A percentile compares a stretch with the other conserved stretches of the same genome.
phyloP scores from a whole-genome alignment of 108 stramenopile genomes.

The Cyclotella sp. region DNA sequence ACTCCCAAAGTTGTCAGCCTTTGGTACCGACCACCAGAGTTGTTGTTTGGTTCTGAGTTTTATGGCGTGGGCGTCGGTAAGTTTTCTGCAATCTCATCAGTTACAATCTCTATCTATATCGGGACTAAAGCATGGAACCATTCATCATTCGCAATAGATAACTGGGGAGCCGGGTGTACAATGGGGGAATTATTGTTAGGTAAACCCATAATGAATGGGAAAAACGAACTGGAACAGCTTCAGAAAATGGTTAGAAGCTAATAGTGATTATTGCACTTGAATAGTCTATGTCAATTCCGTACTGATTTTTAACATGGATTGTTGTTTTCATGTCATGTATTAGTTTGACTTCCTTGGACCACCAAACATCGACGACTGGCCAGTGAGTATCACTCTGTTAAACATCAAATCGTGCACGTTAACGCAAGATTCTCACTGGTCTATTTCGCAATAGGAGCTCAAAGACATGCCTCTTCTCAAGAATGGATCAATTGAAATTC shows the following conservation, averaged over 20 bases:
- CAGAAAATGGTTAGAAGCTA: slow-evolving; percentile 58
- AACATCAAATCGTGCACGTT: background rate
- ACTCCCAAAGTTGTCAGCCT: slow-evolving; percentile 92
- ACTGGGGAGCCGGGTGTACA: slow-evolving; percentile 89
- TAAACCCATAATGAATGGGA: slow-evolving; percentile 79
- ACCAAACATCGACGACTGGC: slow-evolving; percentile 51
- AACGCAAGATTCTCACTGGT: background rate
- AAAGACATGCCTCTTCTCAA: slow-evolving; percentile 46
- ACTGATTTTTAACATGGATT: background rate
- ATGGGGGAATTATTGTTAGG: slow-evolving; percentile 88
- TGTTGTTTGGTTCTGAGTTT: slow-evolving; percentile 66
- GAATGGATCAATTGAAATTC: slow-evolving; percentile 41
- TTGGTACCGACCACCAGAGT: slow-evolving; percentile 95
- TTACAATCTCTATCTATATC: background rate
- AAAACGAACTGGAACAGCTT: slow-evolving; percentile 81
- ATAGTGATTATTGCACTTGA: background rate
- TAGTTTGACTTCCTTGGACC: slow-evolving; percentile 63
- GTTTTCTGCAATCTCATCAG: background rate
- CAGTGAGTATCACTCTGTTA: slow-evolving; percentile 20
- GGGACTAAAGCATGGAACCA: background rate
- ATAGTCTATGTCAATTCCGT: background rate
- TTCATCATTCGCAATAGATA: slow-evolving; percentile 30
- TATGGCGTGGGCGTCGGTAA: slow-evolving; percentile 74
- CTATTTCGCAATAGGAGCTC: slow-evolving; percentile 19
- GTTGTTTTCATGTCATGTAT: background rate